Evolutionary conservation across 495 filamentous ascomycete species (phyloP).

Genomic region (Penicillium goetzii): DNA sequence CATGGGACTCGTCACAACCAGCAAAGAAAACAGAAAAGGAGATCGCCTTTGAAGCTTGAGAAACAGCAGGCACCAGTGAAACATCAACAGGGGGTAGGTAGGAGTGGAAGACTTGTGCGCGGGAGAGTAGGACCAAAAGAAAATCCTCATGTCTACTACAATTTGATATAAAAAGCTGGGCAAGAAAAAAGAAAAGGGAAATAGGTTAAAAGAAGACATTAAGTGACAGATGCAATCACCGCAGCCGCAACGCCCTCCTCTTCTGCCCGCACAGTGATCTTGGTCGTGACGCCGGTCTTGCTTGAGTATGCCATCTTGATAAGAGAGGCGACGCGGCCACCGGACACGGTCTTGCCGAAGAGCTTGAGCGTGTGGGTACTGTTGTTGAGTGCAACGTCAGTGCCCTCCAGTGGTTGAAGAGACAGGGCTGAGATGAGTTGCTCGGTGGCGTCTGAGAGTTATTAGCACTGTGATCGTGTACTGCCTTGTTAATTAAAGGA

Average conservation of each 20-base stretch:
- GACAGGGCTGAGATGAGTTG: constrained; percentile 84
- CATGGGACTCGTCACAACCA: constrained; percentile 28
- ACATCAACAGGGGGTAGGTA: constrained; percentile 2
- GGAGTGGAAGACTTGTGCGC: constrained; percentile 2
- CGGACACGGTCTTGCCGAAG: constrained; percentile 91
- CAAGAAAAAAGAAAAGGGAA: constrained; percentile 23
- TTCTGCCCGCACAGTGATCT: constrained; percentile 87
- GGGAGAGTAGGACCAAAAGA: constrained; percentile 8
- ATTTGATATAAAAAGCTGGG: constrained; percentile 32
- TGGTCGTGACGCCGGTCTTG: constrained; percentile 91
- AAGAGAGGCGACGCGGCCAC: constrained; percentile 83
- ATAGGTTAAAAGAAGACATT: constrained; percentile 39
- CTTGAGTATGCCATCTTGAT: constrained; percentile 92
- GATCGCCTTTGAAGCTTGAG: constrained; percentile 16
- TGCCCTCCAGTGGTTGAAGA: constrained; percentile 91
- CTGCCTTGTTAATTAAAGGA: not conserved
- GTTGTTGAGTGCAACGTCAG: constrained; percentile 81
- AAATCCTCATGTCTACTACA: constrained; percentile 34
- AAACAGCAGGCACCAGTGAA: constrained; percentile 11
- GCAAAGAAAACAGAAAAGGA: constrained; percentile 8
- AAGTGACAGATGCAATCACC: constrained; percentile 84
- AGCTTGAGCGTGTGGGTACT: constrained; percentile 95
- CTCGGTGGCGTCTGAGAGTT: constrained; percentile 81
- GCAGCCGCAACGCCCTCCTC: constrained; percentile 88
- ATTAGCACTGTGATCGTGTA: constrained; percentile 39